Evolutionary conservation across 2,329 filamentous ascomycete genomes (phyloP), one percentile per base, ranked within the genome.

Genomic region (Pseudovirgaria hyperparasitica): DNA sequence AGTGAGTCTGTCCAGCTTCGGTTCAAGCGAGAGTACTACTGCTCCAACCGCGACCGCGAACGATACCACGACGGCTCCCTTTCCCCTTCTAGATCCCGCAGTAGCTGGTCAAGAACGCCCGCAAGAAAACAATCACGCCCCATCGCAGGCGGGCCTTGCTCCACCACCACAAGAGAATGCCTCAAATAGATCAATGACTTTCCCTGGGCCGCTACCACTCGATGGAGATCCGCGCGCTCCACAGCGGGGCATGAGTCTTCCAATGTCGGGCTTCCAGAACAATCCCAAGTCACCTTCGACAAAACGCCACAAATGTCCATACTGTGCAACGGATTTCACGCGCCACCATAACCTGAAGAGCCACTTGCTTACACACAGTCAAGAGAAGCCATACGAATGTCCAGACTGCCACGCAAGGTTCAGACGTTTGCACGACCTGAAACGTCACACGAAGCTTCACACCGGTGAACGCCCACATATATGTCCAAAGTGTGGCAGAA

Each of bases 271-370:
- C 22, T 68, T 65, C 28, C 63, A 68, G 45, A 61, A 58, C 36
- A 64, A 62, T 28, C 73, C 75, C 25, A 71, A 73, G 41, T 82
- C 84, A 5, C 76, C 80, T 1, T 76, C 76, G 15, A 67, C 71
- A 27, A 94, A 93, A 60, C 87, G 90, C 46, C 87, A 98, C 60
- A 92, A 90, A 54, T 98, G 90, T 48, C 87, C 84, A 1, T 93
- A 92, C 53, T 98, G 90, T 63, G 74, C 84, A 20, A 94, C 90
- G 5, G 90, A 93, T 46, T 98, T 98, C 42, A 98, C 90, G 16
- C 74, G 90, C 23, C 90, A 96, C 50, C 90, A 96, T 52, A 96
- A 98, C 46, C 70, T 96, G 16, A 98, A 96, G 60, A 94, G 85
- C 41, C 90, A 98, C 58, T 69, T 98, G 31, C 71, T 98, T 49